These are phyloP conservation scores for Rosa persica DNA, from an alignment of 306 rosid species.

Conservation along the genomic window DNA sequence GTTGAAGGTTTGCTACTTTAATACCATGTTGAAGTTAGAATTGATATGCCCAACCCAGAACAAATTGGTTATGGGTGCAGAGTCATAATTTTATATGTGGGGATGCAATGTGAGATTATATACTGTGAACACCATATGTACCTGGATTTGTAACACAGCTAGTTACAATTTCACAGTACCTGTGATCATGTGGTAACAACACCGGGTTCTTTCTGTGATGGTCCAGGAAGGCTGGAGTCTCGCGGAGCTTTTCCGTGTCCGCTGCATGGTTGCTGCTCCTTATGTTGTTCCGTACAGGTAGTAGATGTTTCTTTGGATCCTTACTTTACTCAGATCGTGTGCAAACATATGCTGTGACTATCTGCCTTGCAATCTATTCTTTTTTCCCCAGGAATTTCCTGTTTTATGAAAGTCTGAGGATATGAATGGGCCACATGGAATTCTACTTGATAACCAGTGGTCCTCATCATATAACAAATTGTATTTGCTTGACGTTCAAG, in stretches of 20 bases:
- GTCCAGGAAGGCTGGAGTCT: slow-evolving; percentile 93
- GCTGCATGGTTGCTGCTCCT: slow-evolving; percentile 77
- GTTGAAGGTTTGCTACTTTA: background rate
- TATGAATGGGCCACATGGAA: background rate
- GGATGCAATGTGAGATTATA: background rate
- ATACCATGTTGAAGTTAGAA: background rate
- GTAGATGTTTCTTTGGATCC: background rate
- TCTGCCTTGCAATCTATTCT: background rate
- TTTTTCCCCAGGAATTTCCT: background rate
- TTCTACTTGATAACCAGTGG: background rate
- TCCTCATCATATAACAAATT: background rate
- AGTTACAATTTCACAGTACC: background rate
- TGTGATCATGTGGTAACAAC: slow-evolving; percentile 18
- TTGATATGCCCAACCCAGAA: background rate
- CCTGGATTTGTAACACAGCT: background rate
- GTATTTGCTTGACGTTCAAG: background rate
- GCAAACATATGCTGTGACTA: background rate
- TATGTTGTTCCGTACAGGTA: slow-evolving; percentile 86
- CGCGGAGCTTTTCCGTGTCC: slow-evolving; percentile 62
- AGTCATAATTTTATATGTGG: background rate
- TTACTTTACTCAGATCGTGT: slow-evolving; percentile 1
- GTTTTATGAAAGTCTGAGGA: background rate
- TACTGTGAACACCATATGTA: background rate
- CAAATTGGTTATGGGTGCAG: background rate
- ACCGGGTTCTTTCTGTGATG: slow-evolving; percentile 30